These are phyloP conservation scores for Psilocybe cyanescens DNA, from an alignment of 768 basidiomycete genomes.

Conservation along the genomic window DNA sequence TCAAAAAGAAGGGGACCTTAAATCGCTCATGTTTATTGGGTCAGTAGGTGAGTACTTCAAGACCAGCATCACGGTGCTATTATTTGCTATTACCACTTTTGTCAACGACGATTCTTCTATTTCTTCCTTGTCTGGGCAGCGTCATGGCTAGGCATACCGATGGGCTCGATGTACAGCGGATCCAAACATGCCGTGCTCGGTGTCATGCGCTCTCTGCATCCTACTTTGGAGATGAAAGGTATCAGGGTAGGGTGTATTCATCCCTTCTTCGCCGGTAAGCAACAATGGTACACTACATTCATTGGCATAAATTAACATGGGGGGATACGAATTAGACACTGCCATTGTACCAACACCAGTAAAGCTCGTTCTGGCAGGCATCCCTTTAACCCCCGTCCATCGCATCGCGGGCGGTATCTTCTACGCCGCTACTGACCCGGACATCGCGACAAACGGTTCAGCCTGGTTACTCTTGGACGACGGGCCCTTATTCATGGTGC, in stretches of 20 bases:
- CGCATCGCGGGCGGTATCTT: slow-evolving; percentile 58
- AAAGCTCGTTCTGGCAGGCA: slow-evolving; percentile 50
- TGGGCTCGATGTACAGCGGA: slow-evolving; percentile 48
- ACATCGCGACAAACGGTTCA: slow-evolving; percentile 46
- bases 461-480: slow-evolving; percentile 53
- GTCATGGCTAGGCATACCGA: slow-evolving; percentile 51
- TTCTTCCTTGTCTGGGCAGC: slow-evolving; percentile 33
- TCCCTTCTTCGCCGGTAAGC: slow-evolving; percentile 57
- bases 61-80: neutral
- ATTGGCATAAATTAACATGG: neutral
- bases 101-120: too few species aligned
- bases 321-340: slow-evolving; percentile 40
- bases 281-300: slow-evolving; percentile 4
- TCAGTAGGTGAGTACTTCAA: slow-evolving; percentile 48
- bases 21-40: slow-evolving; percentile 55
- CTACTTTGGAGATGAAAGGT: slow-evolving; percentile 33
- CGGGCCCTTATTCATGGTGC: slow-evolving; percentile 51
- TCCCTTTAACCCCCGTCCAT: slow-evolving; percentile 49
- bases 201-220: slow-evolving; percentile 51
- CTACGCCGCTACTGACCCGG: slow-evolving; percentile 50
- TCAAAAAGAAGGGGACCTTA: slow-evolving; percentile 41
- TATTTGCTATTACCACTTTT: too few species aligned
- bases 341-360: slow-evolving; percentile 42
- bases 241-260: slow-evolving; percentile 52
- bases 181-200: slow-evolving; percentile 61